Conservation (phyloP, 805 yeast species). For the Schizosaccharomyces cryophilus region DNA sequence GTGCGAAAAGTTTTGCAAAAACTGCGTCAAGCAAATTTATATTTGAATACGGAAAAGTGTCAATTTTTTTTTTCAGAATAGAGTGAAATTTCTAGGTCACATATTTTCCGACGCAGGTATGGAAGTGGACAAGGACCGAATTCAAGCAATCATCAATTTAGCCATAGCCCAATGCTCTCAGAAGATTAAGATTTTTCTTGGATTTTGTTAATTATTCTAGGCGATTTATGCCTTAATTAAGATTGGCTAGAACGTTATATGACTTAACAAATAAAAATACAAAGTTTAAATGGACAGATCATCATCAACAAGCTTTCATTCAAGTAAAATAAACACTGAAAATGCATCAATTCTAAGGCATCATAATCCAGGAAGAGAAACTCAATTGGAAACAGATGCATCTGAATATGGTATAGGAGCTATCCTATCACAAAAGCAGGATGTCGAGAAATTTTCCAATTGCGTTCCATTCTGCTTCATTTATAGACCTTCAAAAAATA, state of each 20-base stretch:
- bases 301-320: background rate
- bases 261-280: background rate
- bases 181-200: conserved; percentile 2
- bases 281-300: background rate
- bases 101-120: conserved; percentile 3
- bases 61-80: conserved; percentile 3
- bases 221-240: background rate
- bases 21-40: background rate
- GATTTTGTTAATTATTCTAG: no score
- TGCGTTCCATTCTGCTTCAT: background rate
- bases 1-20: background rate
- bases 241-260: background rate
- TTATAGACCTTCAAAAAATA: no score
- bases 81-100: conserved; percentile 5
- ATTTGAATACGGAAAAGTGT: no score
- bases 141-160: conserved; percentile 3
- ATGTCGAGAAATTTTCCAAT: background rate
- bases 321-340: background rate
- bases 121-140: background rate
- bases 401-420: conserved; percentile 2
- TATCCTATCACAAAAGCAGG: background rate
- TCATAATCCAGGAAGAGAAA: background rate
- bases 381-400: conserved; percentile 6
- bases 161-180: conserved; percentile 4
- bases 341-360: background rate